A percentile compares a stretch with the other conserved stretches of the same genome.
Conservation (phyloP, 1,139 yeast genomes). For the Candida dubliniensis region DNA sequence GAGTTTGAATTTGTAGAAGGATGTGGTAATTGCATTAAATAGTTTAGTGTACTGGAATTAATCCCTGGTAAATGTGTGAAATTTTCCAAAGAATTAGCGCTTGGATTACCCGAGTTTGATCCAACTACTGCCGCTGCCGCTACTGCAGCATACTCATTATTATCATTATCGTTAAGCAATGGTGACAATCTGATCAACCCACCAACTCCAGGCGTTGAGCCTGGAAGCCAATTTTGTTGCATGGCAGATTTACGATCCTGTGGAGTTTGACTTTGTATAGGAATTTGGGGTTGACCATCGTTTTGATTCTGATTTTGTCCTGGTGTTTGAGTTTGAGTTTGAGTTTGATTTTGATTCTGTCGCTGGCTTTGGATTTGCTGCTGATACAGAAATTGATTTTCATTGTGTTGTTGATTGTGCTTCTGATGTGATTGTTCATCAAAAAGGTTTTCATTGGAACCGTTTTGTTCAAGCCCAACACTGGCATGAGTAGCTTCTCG, state of each 20-base stretch:
- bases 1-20: neutral
- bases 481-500: conserved; percentile 1
- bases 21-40: conserved; percentile 4
- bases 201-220: conserved; percentile 11
- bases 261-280: conserved; percentile 2
- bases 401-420: conserved; percentile 3
- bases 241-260: conserved; percentile 15
- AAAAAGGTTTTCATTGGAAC: conserved; percentile 1
- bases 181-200: conserved; percentile 37
- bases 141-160: conserved; percentile 21
- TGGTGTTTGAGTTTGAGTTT: neutral
- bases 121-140: conserved; percentile 9
- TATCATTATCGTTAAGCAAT: conserved; percentile 33
- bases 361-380: neutral
- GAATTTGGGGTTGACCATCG: conserved; percentile 1
- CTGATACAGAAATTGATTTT: neutral
- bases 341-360: neutral
- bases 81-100: conserved; percentile 17
- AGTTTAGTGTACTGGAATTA: conserved; percentile 2
- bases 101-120: neutral
- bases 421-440: conserved; percentile 1
- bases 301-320: neutral
- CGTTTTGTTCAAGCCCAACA: conserved; percentile 1
- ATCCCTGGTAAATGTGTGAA: conserved; percentile 20
- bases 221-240: conserved; percentile 20